Evolutionary conservation across 164 flowering plant genomes (phyloP), one percentile per base, ranked within the genome.

Genomic region (Buxus sempervirens): DNA sequence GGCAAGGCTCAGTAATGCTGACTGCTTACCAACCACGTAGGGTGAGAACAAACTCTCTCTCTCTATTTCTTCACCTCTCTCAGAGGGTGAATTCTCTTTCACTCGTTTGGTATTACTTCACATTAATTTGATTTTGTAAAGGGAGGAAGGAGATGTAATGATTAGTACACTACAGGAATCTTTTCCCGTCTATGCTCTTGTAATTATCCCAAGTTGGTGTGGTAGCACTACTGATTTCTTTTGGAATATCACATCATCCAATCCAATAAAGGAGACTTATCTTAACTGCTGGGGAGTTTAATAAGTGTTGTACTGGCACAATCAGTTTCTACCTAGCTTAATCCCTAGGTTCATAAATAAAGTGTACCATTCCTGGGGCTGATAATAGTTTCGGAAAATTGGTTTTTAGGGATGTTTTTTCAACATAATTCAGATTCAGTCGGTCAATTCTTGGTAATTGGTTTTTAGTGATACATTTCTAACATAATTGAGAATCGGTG

Each of bases 11-110:
- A 66, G 72, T 60, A 79, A 77, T 76, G 70, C 75, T 74, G 84
- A 82, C 84, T 74, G 72, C 88, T 74, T 74, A 79, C 79, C 85
- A 75, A 81, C 83, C 70, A 60, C 65, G 67, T 66, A 59, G 75
- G 70, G 24, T 48, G 59, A 54, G 32, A 58, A 15, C 6, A 45
- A 57, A 26, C 48, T 28, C 49, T 42, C 48, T 56, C 62, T 68
- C 55, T 28, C 8, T 16, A 10, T 16, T 20, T 25, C 5, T n/a
- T n/a, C 23, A 15, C 27, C 0, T 28, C 48, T 27, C 41, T 25
- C 13, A 51, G 58, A 58, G 70, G 60, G 67, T 38, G 26, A 74
- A 70, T 74, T 59, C 57, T 57, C 57, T 72, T 79, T 79, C 73
- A 71, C 79, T 73, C 9, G 79, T 75, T 73, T 78, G 78, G 81